Evolutionary conservation across 306 rosid genomes (phyloP).

Genomic region (Castanea mollissima): DNA sequence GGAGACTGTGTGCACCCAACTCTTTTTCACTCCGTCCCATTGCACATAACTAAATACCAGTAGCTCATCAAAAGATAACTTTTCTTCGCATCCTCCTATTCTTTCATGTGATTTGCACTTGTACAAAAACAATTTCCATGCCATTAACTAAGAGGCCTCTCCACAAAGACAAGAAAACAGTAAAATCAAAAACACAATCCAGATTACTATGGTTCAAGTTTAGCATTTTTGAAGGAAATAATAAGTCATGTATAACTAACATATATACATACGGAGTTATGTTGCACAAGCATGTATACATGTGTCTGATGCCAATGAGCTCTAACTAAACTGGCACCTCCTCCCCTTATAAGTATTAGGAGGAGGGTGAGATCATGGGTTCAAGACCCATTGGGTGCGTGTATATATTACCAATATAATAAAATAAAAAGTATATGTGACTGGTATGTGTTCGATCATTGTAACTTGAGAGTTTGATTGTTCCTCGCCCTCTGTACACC

Average conservation of each 20-base stretch:
- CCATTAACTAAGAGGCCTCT: background rate
- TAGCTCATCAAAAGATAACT: background rate
- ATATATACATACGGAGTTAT: background rate
- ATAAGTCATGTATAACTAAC: background rate
- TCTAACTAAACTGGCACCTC: too few species aligned
- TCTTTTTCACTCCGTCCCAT: background rate
- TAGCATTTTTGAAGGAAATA: background rate
- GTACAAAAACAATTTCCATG: too few species aligned
- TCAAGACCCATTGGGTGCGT: too few species aligned
- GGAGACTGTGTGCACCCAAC: background rate
- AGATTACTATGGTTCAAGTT: background rate
- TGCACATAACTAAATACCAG: background rate
- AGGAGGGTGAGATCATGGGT: too few species aligned
- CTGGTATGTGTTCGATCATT: too few species aligned
- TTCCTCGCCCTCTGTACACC: too few species aligned
- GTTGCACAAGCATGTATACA: background rate
- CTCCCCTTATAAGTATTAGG: too few species aligned
- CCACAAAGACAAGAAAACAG: background rate
- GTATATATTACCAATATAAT: too few species aligned
- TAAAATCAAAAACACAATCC: background rate
- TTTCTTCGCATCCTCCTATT: background rate
- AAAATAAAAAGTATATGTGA: too few species aligned
- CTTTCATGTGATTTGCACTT: background rate
- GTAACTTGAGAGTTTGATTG: too few species aligned
- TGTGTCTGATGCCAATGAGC: too few species aligned